Evolutionary conservation across 176 grass and related monocot genomes (phyloP).

Genomic region (Lolium rigidum): DNA sequence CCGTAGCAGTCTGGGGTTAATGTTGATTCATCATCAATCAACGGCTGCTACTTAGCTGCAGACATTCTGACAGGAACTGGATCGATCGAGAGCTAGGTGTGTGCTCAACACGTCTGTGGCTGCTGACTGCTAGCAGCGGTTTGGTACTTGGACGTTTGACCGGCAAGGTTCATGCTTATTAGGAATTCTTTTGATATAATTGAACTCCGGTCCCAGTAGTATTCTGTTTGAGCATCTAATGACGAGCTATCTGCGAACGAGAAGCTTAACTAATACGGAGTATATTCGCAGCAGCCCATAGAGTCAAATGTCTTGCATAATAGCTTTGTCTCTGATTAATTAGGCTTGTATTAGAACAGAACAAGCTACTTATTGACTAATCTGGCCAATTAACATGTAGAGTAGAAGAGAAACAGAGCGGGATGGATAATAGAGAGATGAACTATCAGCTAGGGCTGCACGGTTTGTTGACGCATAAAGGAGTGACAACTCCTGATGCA

Average conservation of each 20-base stretch:
- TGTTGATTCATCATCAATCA: neutral
- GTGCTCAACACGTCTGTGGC: neutral
- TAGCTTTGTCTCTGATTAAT: neutral
- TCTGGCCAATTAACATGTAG: neutral
- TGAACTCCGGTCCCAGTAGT: neutral
- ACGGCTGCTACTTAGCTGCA: neutral
- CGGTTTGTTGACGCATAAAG: conserved; percentile 25
- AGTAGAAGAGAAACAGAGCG: neutral
- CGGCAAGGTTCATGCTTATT: neutral
- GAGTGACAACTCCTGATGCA: neutral
- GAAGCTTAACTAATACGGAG: neutral
- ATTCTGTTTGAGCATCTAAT: neutral
- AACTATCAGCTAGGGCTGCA: neutral
- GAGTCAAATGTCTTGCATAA: conserved; percentile 40
- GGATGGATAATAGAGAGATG: neutral
- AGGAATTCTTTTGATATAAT: conserved; percentile 31
- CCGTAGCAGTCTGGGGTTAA: neutral
- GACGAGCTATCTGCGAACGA: neutral
- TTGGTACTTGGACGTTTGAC: conserved; percentile 17
- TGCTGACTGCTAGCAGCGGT: neutral
- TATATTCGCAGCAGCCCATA: neutral
- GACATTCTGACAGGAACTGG: neutral
- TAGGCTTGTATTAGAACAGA: neutral
- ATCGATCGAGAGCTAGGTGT: neutral
- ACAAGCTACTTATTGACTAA: neutral